Evolutionary conservation across 108 stramenopile genomes (phyloP), one percentile per base, ranked within the genome.

Genomic region (Fistulifera pelliculosa): DNA sequence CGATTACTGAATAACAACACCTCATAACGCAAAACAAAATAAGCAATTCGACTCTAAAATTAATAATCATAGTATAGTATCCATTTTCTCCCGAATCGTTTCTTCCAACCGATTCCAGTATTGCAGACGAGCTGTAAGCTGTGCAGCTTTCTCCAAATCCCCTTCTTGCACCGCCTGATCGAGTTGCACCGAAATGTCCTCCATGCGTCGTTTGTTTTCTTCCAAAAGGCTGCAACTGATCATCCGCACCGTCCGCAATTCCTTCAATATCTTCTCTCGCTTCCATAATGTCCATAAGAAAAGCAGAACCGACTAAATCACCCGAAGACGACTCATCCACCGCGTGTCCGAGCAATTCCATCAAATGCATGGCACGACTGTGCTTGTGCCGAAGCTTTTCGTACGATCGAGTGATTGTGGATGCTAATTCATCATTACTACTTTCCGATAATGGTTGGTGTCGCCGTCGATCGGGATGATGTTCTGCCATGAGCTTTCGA

Each of bases 81-180:
- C 31, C 31, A 70, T 43, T 18, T 84, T 76, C 10, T 82, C 83
- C 40, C 64, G 47, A 40, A 89, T 76, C 2, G 70, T 76, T 19
- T 71, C 76, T 56, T 89, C 73, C 26, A 85, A 65, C 35, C 81
- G 70, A 56, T 69, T 60, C 81, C 79, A 85, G 61, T 89, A 89
- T 55, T 89, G 83, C 27, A 89, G 52, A 47, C 73, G 56, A 8
- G 80, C 81, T 4, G 79, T 74, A 12, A 78, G 55, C 40, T 58
- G 40, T 49, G 57, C 63, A 8, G 87, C 87, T 27, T 49, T 21
- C 24, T 61, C 63, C 19, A 70, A 43, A 39, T 75, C 69, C 0
- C 56, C 27, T n/a, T 60, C 40, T 7, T 48, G 44, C 66, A 81
- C 81, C 19, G 80, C 80, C 38, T 45, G 43, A 18, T 49, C 60